Evolutionary conservation across 805 yeast genomes (phyloP), one percentile per base, ranked within the genome.

Genomic region (Myxozyma nipponensis): DNA sequence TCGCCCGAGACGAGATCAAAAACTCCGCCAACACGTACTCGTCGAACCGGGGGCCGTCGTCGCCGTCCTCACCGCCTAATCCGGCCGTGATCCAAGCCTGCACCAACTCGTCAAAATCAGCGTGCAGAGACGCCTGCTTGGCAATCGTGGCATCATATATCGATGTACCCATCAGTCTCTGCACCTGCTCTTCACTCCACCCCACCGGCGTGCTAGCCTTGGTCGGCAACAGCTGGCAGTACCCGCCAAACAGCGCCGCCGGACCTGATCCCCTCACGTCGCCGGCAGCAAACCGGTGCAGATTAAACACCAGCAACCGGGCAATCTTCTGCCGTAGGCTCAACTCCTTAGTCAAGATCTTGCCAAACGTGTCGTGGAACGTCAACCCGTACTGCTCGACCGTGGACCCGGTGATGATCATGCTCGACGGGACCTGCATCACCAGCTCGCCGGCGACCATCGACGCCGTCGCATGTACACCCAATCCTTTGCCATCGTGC

Each of bases 1-100:
- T 47, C 1, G 64, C 54, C 13, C 75, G 58, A 22, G 73, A 69
- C 2, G 66, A 54, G 3, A 68, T 61, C 69, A 72, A 67, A 39
- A 64, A 64, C 37, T 69, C 70, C 4, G 68, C 66, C 19, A 67
- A 52, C 15, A 63, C 49, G 63, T 66, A 66, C 26, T 63, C 64
- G 3, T 60, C 48, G 22, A 57, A 54, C 10, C 58, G 25, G 32
- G 63, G 24, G 22, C 35, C 46, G 15, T 21, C 46, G n/a, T n/a
- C n/a, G n/a, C n/a, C n/a, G n/a, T n/a, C n/a, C n/a, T n/a, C n/a
- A n/a, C n/a, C n/a, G n/a, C n/a, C n/a, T n/a, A n/a, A n/a, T n/a
- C 37, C 26, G 32, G 46, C 41, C 46, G 5, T 21, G 35, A 2
- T 15, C 39, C 37, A 48, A 42, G 26, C 4, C 41, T 9, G 5